Percentiles rank a stretch among this genome's conserved stretches.
phyloP scores from a whole-genome alignment of 208 protist species.

The Crithidia fasciculata region DNA sequence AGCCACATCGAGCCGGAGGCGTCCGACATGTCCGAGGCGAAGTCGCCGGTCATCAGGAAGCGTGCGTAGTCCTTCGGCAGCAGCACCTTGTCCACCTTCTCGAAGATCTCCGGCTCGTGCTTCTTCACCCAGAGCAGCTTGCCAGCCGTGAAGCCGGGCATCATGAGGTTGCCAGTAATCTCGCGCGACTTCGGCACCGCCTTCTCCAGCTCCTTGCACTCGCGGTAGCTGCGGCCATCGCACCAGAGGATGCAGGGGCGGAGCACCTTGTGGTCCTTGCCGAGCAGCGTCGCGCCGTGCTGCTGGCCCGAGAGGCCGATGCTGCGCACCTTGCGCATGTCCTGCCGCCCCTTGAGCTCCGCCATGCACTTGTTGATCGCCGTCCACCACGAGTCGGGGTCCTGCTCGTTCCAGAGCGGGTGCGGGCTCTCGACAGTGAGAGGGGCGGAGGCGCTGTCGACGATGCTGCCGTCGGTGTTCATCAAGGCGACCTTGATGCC shows the following conservation, averaged over 20 bases:
- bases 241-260: slow-evolving; percentile 86
- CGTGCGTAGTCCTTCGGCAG: slow-evolving; percentile 84
- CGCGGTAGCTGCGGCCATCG: slow-evolving; percentile 65
- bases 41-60: slow-evolving; percentile 71
- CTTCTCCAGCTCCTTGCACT: slow-evolving; percentile 75
- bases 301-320: slow-evolving; percentile 79
- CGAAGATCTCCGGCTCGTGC: slow-evolving; percentile 70
- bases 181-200: slow-evolving; percentile 55
- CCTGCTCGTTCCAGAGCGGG: slow-evolving; percentile 79
- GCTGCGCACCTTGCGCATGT: slow-evolving; percentile 54
- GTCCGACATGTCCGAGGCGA: slow-evolving; percentile 76
- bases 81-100: slow-evolving; percentile 63
- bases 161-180: slow-evolving; percentile 83
- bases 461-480: slow-evolving; percentile 46
- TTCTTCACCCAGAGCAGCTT: slow-evolving; percentile 82
- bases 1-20: slow-evolving; percentile 81
- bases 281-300: slow-evolving; percentile 77
- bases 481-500: slow-evolving; percentile 79
- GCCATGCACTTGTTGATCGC: slow-evolving; percentile 65
- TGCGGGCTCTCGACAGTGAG: slow-evolving; percentile 65
- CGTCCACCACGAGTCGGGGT: slow-evolving; percentile 62
- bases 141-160: slow-evolving; percentile 84
- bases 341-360: slow-evolving; percentile 50
- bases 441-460: slow-evolving; percentile 56
- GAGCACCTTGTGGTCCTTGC: slow-evolving; percentile 59